These are phyloP conservation scores for Pythium biforme DNA, from an alignment of 352 stramenopile species.

Conservation along the genomic window DNA sequence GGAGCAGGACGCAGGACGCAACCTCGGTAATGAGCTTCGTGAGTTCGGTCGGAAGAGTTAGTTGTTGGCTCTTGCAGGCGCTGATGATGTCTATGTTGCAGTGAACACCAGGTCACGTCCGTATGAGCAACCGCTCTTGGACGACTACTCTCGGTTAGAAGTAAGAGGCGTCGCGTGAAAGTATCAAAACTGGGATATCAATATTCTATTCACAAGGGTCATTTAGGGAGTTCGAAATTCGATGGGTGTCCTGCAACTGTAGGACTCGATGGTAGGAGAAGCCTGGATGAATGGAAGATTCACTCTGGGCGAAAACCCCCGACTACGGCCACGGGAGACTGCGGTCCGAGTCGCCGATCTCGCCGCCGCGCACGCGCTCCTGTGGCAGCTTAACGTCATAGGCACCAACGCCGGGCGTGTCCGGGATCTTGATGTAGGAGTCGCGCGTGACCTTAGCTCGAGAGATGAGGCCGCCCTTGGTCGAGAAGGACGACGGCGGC, in stretches of 20 bases:
- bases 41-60: neutral
- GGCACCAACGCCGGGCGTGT: conserved; percentile 38
- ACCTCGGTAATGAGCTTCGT: neutral
- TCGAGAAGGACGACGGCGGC: conserved; percentile 42
- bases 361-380: conserved; percentile 37
- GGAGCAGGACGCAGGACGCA: neutral
- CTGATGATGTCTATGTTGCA: neutral
- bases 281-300: neutral
- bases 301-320: neutral
- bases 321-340: conserved; percentile 33
- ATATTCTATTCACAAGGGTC: conserved; percentile 24
- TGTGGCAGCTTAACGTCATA: conserved; percentile 44
- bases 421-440: conserved; percentile 40
- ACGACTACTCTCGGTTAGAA: conserved; percentile 17
- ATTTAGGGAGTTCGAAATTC: conserved; percentile 14
- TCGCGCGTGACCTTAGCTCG: conserved; percentile 37
- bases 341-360: conserved; percentile 48
- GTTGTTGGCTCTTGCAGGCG: too few relatives aligned
- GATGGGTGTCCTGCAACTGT: neutral
- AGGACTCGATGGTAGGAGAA: neutral
- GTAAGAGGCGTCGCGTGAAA: conserved; percentile 6
- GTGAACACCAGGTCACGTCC: neutral
- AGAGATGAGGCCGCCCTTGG: conserved; percentile 38
- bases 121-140: conserved; percentile 19
- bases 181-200: neutral